These are phyloP conservation scores for Nemania serpens DNA, from an alignment of 2,329 filamentous ascomycete species.

Conservation along the genomic window DNA sequence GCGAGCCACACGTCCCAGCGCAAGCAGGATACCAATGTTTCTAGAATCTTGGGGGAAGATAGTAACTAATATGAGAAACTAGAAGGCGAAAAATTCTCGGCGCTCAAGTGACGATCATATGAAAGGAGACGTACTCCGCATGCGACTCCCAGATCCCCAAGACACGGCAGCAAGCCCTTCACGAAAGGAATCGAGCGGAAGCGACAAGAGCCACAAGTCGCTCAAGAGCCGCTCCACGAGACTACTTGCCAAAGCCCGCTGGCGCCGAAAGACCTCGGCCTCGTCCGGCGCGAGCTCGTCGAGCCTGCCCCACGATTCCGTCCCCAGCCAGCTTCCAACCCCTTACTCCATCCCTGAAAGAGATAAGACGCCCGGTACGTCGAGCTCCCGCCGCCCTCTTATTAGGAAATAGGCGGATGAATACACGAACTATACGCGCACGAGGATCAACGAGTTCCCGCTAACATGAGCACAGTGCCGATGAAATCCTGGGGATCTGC, in stretches of 20 bases:
- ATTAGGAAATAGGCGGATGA: too few species aligned
- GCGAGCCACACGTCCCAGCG: background rate
- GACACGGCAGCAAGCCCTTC: background rate
- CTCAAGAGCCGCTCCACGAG: conserved; percentile 41
- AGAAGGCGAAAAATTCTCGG: conserved; percentile 14
- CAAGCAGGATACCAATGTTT: too few species aligned
- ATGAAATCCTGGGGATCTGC: conserved; percentile 20
- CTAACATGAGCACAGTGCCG: conserved; percentile 17
- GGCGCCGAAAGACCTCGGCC: conserved; percentile 43
- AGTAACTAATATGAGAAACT: conserved; percentile 4
- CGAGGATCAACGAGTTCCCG: background rate
- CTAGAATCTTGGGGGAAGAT: too few species aligned
- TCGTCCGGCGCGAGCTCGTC: conserved; percentile 47
- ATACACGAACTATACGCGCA: background rate
- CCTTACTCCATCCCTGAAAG: conserved; percentile 1
- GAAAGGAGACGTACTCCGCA: background rate
- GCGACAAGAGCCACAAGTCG: conserved; percentile 38
- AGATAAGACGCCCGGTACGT: conserved; percentile 13
- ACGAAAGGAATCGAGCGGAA: conserved; percentile 37
- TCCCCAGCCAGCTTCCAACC: conserved; percentile 45
- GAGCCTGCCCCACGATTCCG: conserved; percentile 48
- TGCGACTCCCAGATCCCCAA: background rate
- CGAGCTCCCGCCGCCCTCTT: background rate
- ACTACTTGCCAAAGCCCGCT: conserved; percentile 45
- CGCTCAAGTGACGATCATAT: background rate